Base-by-base conservation (phyloP, 2,329 filamentous ascomycete genomes). In the Cercospora berteroae region DNA sequence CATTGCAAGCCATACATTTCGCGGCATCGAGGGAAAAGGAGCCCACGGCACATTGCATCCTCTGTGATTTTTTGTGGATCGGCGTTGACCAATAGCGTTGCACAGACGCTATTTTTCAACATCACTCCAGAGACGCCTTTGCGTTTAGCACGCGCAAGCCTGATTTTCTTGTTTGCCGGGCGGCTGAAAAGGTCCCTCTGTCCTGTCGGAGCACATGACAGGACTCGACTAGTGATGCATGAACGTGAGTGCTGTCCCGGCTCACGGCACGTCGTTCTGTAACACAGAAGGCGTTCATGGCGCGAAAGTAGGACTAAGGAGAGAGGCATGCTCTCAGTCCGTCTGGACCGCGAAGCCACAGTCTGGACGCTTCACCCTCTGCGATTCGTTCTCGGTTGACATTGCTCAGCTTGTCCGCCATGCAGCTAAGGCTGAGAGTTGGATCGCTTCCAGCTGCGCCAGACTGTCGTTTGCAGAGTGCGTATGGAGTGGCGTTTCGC, bases 71-170 rank as follows among this genome's bases (percentile, higher is more conserved):
- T 33, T 58, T 58, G 55, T 58, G 55, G 55, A 29, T 36, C 55
- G 4, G n/a, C 55, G 6, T 36, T 12, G 60, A 55, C 60, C 39
- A 63, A 63, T 63, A n/a, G 44, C 42, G 42, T 48, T 9, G 44
- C 60, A 50, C 42, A 55, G n/a, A 52, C 42, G 29, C 60, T 55
- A 63, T 50, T 63, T 55, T 63, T 52, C 60, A 48, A 55, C 44
- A 52, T 20, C 44, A 63, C 44, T 55, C 44, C 18, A 63, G 25
- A 25, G 27, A 63, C 27, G 55, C 55, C 55, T 58, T 25, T 36
- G 31, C 29, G n/a, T 31, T 13, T 33, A 33, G 55, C 55, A 58
- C 55, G 18, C 55, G 44, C 60, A 63, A 63, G 60, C 44, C 27
- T 55, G 20, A 50, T 16, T 31, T 39, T 39, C 36, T 39, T 31